Base-by-base conservation (phyloP, 2,329 filamentous ascomycete genomes). In the Pseudocercospora macadamiae region DNA sequence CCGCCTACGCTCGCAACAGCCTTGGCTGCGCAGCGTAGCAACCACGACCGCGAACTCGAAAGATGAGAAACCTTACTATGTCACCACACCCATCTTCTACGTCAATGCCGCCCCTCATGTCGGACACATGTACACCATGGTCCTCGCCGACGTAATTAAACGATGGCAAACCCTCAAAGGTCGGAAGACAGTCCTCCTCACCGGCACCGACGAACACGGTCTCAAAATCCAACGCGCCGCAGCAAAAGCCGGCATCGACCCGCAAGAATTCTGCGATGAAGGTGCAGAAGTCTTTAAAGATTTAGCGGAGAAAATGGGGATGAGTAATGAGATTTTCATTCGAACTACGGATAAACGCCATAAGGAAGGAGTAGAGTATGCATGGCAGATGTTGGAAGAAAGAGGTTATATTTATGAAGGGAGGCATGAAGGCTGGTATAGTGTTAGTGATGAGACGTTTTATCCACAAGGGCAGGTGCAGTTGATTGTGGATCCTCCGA, bases 31-130 rank as follows among this genome's bases (percentile, higher is more conserved):
- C 18, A 44, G 23, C 28, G 45, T 61, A 25, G 55, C 60, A 4
- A 66, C 64, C 36, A 8, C 16, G 5, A 58, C 63, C 10, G 49
- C 60, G 21, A 64, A 59, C 26, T 23, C 59, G 30, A 54, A 18
- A 30, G 55, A 52, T 16, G 54, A 59, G 18, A 97, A 97, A 79
- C 92, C 93, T 7, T 97, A 89, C 79, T 99, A 97, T 80, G 82
- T 96, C 70, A 97, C 95, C 4, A 96, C 92, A 7, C 95, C 95
- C 2, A 99, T 99, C 59, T 99, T 97, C 80, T 99, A 99, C 76
- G 95, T 99, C 79, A 99, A 99, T 83, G 91, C 93, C 55, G 92
- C 91, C 45, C 95, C 95, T 51, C 95, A 99, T 79, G 86, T 97
- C 63, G 95, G 95, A 44, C 95, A 99, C 76, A 82, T 99, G 60